Conservation (phyloP, 1,284 basidiomycete genomes). For the Tilletia indica region DNA sequence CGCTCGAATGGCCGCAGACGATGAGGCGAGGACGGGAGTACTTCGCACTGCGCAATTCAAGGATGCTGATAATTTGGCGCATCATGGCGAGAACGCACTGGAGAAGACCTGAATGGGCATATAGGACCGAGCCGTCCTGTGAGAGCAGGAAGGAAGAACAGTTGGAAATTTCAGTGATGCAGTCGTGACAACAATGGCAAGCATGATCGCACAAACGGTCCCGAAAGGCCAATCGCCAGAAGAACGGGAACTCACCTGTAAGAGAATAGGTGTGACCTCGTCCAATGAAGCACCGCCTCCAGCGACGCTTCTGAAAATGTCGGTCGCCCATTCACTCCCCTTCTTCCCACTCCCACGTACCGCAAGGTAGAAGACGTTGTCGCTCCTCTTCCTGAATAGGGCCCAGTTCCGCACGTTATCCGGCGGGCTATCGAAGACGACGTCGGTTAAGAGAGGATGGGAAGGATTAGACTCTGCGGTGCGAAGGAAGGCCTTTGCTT, state of each 20-base stretch:
- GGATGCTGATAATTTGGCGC: not conserved
- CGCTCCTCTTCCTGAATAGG: not conserved
- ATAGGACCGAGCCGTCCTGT: constrained; percentile 14
- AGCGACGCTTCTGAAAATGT: constrained; percentile 11
- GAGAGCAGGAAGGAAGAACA: not conserved
- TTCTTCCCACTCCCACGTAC: constrained; percentile 16
- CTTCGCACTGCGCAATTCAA: not conserved
- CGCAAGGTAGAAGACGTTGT: not conserved
- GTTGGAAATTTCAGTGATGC: no score
- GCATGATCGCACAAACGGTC: no score
- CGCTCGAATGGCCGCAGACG: constrained; percentile 12
- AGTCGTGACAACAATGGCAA: no score
- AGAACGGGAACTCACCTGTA: constrained; percentile 1
- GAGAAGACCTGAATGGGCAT: constrained; percentile 12
- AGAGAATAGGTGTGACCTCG: not conserved
- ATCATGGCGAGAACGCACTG: constrained; percentile 1
- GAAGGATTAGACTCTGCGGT: not conserved
- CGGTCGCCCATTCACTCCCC: constrained; percentile 15
- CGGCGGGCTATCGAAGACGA: not conserved
- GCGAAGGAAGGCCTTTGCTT: not conserved
- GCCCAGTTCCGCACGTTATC: not conserved
- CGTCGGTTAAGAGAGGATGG: not conserved
- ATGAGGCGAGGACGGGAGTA: not conserved
- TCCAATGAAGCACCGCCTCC: not conserved
- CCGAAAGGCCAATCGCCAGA: no score